Evolutionary conservation across 2,329 filamentous ascomycete species (phyloP).

Genomic region (Pseudohalonectria lignicola): DNA sequence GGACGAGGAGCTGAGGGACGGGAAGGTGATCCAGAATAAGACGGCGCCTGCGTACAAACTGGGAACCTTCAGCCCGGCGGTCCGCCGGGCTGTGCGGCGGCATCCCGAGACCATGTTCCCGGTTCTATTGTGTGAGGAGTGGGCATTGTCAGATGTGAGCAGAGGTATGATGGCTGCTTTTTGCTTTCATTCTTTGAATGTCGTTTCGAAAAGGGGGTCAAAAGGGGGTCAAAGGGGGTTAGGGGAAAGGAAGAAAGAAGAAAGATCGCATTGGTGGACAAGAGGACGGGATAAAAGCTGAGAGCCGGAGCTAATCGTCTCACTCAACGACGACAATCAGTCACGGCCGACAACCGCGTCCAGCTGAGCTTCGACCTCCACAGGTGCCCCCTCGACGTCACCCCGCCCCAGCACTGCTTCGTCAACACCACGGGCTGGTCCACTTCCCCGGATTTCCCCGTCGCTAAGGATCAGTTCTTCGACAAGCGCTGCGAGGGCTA

Average conservation of each 20-base stretch:
- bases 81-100: neutral
- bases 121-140: neutral
- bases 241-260: neutral
- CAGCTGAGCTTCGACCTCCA: neutral
- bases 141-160: too few relatives aligned
- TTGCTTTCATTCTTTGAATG: too few relatives aligned
- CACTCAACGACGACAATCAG: neutral
- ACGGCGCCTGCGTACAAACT: neutral
- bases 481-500: constrained; percentile 10
- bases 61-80: neutral
- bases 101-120: neutral
- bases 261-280: neutral
- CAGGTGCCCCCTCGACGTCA: too few relatives aligned
- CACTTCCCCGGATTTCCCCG: too few relatives aligned
- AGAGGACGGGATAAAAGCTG: too few relatives aligned
- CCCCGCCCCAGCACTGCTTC: too few relatives aligned
- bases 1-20: neutral
- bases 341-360: neutral
- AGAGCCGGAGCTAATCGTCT: neutral
- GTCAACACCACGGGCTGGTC: too few relatives aligned
- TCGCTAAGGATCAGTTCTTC: constrained; percentile 13
- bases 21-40: neutral
- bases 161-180: too few relatives aligned
- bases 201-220: too few relatives aligned
- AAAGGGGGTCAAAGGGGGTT: too few relatives aligned